Base-by-base conservation (phyloP, 495 filamentous ascomycete genomes). In the Rhizodiscina lignyota region DNA sequence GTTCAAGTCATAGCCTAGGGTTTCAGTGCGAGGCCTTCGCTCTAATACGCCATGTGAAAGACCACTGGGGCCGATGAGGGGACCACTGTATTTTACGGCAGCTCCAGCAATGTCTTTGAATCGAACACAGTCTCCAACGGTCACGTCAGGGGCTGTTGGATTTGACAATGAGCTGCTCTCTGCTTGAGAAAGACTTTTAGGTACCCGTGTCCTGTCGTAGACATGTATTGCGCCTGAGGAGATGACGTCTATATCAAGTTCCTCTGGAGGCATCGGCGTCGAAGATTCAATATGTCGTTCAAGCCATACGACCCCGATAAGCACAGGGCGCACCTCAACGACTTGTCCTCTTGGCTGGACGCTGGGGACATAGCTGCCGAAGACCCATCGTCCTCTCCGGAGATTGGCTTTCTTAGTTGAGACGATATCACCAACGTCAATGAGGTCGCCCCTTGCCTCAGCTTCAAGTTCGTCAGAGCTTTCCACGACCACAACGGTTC, bases 1-100 rank as follows among this genome's bases (percentile, higher is more conserved):
- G 39, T 77, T 76, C 36, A 74, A 39, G 39, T 77, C 72, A 47
- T 64, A 71, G 1, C 70, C 70, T 38, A 64, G 56, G 4, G 58
- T 64, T 19, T 60, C 52, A n/a, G 53, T 54, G n/a, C 55, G 44
- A 15, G 66, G 58, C 20, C 72, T 61, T 17, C 54, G 52, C 20
- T 47, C 41, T 21, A 66, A 49, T 20, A 43, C 56, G 28, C 43
- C 49, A 26, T 39, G 35, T 5, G 43, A 24, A 1, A 31, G 13
- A 6, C 40, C 40, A n/a, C n/a, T n/a, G 24, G 44, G 24, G 32
- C 6, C 15, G 24, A 6, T 48, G 38, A 16, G 15, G 3, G 45
- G 43, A 12, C 55, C 53, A 23, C 60, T 47, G 32, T 73, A 72
- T 39, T 68, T 74, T 10, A 45, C 35, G 22, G 54, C 56, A 2